Conservation (phyloP, 306 rosid species). For the Begonia loranthoides region DNA sequence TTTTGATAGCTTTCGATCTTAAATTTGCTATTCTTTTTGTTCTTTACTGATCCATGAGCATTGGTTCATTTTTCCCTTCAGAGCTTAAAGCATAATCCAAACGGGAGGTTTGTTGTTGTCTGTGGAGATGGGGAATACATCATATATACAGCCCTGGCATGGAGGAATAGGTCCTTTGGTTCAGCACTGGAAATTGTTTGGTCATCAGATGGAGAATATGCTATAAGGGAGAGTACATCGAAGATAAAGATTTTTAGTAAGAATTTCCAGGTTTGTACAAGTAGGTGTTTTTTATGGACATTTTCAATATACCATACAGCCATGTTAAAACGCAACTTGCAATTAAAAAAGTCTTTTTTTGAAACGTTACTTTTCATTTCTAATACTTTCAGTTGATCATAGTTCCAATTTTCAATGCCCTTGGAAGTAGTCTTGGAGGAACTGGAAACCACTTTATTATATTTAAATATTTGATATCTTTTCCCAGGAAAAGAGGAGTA, state of each 20-base stretch:
- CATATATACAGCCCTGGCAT: too few relatives aligned
- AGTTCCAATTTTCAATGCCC: conserved; percentile 7
- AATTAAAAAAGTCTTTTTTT: too few relatives aligned
- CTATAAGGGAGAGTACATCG: conserved; percentile 94
- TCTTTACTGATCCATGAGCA: not conserved
- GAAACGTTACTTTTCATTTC: too few relatives aligned
- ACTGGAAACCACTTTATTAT: too few relatives aligned
- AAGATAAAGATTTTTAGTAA: conserved; percentile 87
- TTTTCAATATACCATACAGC: not conserved
- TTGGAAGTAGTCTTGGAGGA: not conserved
- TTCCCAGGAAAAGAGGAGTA: conserved; percentile 84
- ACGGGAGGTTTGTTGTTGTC: conserved; percentile 99
- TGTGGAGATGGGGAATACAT: too few relatives aligned
- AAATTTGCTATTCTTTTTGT: not conserved
- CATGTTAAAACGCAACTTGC: not conserved
- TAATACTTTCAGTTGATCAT: not conserved
- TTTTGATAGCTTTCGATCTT: not conserved
- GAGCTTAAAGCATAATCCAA: conserved; percentile 95
- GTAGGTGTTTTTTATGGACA: not conserved
- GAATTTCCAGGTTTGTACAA: conserved; percentile 78
- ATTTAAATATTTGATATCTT: not conserved
- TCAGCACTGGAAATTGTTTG: conserved; percentile 93
- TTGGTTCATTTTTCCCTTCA: conserved; percentile 20
- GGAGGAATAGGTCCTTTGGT: conserved; percentile 95
- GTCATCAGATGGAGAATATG: conserved; percentile 94